Evolutionary conservation across 257 asterid genomes (phyloP).

Genomic region (Lavandula angustifolia): DNA sequence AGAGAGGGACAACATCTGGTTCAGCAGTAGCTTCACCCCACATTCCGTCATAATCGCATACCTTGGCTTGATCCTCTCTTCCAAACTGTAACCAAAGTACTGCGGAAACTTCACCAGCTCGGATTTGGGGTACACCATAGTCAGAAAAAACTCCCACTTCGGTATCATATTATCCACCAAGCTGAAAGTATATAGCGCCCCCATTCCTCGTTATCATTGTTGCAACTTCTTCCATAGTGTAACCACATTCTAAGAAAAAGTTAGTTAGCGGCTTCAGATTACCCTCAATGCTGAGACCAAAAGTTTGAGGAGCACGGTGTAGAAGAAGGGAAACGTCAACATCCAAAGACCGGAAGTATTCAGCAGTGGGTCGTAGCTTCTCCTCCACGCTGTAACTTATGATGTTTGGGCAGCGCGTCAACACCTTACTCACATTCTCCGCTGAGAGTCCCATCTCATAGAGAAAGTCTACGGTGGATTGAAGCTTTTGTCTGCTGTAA

Average conservation of each 20-base stretch:
- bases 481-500: slow-evolving; percentile 73
- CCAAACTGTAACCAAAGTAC: slow-evolving; percentile 85
- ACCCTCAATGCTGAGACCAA: slow-evolving; percentile 85
- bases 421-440: slow-evolving; percentile 73
- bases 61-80: slow-evolving; percentile 83
- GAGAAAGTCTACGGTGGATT: slow-evolving; percentile 73
- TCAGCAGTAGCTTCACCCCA: slow-evolving; percentile 63
- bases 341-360: slow-evolving; percentile 65
- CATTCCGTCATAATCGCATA: slow-evolving; percentile 54
- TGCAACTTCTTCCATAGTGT: slow-evolving; percentile 53
- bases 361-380: slow-evolving; percentile 80
- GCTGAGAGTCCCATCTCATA: slow-evolving; percentile 87
- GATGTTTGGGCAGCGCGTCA: slow-evolving; percentile 83
- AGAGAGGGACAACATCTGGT: slow-evolving; percentile 76
- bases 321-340: slow-evolving; percentile 70
- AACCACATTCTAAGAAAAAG: slow-evolving; percentile 73
- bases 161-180: slow-evolving; percentile 63
- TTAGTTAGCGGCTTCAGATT: slow-evolving; percentile 79
- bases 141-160: slow-evolving; percentile 80
- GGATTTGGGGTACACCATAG: slow-evolving; percentile 66
- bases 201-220: slow-evolving; percentile 79
- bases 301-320: slow-evolving; percentile 83
- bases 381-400: slow-evolving; percentile 87
- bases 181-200: slow-evolving; percentile 81
- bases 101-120: slow-evolving; percentile 87